Evolutionary conservation across 2,329 filamentous ascomycete species (phyloP).

Genomic region (Diplodia scrobiculata): DNA sequence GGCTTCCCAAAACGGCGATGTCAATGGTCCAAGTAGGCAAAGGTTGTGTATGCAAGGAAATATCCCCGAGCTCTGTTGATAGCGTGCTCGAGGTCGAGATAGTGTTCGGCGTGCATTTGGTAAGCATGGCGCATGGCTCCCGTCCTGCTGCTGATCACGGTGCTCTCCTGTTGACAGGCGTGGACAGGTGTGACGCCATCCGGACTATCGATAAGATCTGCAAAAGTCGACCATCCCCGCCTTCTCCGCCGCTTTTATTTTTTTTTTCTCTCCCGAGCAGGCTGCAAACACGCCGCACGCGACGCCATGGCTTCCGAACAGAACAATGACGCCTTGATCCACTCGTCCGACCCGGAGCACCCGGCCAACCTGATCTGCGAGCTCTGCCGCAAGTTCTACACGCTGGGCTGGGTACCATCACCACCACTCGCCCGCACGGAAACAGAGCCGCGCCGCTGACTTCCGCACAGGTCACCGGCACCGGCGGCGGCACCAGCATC

Average conservation of each 20-base stretch:
- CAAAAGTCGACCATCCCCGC: slow-evolving; percentile 1
- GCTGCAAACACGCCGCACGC: background rate
- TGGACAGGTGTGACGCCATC: slow-evolving; percentile 1
- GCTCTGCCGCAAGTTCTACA: slow-evolving; percentile 94
- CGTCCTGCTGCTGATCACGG: too few relatives aligned
- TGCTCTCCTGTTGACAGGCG: too few relatives aligned
- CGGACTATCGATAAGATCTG: slow-evolving; percentile 20
- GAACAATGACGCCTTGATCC: slow-evolving; percentile 56
- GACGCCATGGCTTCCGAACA: slow-evolving; percentile 20
- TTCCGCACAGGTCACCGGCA: slow-evolving; percentile 65
- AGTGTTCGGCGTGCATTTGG: background rate
- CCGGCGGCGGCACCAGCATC: slow-evolving; percentile 79
- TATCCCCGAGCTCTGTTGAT: too few relatives aligned
- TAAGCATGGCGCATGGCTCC: background rate
- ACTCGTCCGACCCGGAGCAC: slow-evolving; percentile 72
- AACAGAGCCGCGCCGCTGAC: slow-evolving; percentile 18
- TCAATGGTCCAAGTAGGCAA: too few relatives aligned
- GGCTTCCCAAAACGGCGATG: too few relatives aligned
- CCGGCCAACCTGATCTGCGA: slow-evolving; percentile 94
- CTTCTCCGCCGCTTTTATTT: background rate
- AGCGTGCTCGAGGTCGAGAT: background rate
- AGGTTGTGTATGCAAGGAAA: too few relatives aligned
- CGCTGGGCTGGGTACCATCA: slow-evolving; percentile 75
- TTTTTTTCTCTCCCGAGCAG: background rate
- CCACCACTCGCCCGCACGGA: background rate